Base-by-base conservation (phyloP, 2,329 filamentous ascomycete species). In the Lomentospora prolificans region DNA sequence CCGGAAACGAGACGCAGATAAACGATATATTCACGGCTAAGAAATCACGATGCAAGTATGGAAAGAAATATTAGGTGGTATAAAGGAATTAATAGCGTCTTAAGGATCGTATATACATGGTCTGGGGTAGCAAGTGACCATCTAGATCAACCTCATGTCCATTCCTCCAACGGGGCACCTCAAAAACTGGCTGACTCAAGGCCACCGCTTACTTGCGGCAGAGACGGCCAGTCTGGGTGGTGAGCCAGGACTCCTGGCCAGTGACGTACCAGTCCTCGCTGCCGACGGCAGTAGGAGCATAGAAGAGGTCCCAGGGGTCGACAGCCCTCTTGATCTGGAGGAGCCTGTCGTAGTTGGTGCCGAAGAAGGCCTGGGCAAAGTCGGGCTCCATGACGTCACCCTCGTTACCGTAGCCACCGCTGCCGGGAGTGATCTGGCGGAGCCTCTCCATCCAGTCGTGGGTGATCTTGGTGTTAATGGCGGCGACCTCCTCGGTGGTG, bases 331-430 rank as follows among this genome's bases (percentile, higher is more conserved):
- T 73, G 6, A 67, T 60, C 12, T 52, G 57, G 14, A 67, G 58
- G n/a, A 70, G 64, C 8, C 58, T 55, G 2, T 58, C 46, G 48
- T 71, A 69, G 57, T 65, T 66, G 5, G 54, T 31, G 2, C 70
- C 70, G 60, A 69, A 73, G 55, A 72, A 73, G 2, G 64, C 60
- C 31, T 63, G 2, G 5, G 62, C 60, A 30, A 62, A 69, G 27
- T 69, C 58, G 2, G 67, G 64, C 54, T 72, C 67, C 19, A 67
- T 59, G 1, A 63, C 55, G 59, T 73, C 66, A 10, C 65, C 72
- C 60, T 75, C 73, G 55, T 75, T 75, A 61, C 73, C 66, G 60
- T 75, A 75, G 3, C 65, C 65, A 3, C 72, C 74, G 5, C 67
- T 70, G 44, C 67, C 60, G 1, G 72, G 72, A 2, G 71, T 68